phyloP scores from a whole-genome alignment of 2,329 filamentous ascomycete species.

The Colletotrichum godetiae region DNA sequence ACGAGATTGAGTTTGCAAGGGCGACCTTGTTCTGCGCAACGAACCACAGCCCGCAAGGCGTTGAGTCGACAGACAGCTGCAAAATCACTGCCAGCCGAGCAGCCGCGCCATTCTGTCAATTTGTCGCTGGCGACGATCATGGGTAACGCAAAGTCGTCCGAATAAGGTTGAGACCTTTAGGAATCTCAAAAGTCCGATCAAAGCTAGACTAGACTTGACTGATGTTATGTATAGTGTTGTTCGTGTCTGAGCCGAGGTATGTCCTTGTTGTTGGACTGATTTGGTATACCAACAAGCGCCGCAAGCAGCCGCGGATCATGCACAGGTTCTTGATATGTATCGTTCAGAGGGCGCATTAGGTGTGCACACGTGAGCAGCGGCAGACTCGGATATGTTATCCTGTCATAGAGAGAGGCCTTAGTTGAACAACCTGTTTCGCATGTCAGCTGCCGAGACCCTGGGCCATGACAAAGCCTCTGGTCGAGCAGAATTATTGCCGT shows the following conservation, averaged over 20 bases:
- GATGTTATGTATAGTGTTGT: too few species aligned
- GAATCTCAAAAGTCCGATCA: neutral
- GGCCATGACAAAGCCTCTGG: neutral
- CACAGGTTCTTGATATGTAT: neutral
- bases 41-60: neutral
- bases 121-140: neutral
- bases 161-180: slow-evolving; percentile 28
- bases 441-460: neutral
- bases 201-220: neutral
- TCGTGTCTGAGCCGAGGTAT: neutral
- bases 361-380: neutral
- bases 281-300: too few species aligned
- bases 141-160: slow-evolving; percentile 13
- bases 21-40: slow-evolving; percentile 20
- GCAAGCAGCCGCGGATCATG: neutral
- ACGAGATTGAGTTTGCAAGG: slow-evolving; percentile 36
- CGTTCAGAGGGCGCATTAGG: neutral
- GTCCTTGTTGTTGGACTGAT: neutral
- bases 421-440: neutral
- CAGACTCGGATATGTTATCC: neutral
- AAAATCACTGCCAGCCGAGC: neutral
- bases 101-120: neutral
- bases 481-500: neutral
- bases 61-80: neutral
- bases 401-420: neutral